phyloP scores from a whole-genome alignment of 2,329 filamentous ascomycete species.

The Colletotrichum theobromicola region DNA sequence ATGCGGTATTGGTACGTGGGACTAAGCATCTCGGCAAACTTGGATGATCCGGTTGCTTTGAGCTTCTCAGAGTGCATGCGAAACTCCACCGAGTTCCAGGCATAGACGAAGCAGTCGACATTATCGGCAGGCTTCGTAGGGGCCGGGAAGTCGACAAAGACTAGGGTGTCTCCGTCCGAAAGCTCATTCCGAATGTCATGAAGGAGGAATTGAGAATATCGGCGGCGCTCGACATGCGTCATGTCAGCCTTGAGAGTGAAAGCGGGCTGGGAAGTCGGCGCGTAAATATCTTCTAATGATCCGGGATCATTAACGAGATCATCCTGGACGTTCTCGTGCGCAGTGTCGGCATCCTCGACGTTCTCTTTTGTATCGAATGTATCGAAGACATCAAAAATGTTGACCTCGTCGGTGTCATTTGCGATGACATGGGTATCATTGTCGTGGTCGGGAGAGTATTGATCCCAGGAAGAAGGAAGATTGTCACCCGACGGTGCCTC shows the following conservation, averaged over 20 bases:
- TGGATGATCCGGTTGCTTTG: slow-evolving; percentile 48
- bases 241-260: neutral
- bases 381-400: neutral
- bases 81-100: slow-evolving; percentile 40
- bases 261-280: neutral
- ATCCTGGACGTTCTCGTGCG: neutral
- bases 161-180: slow-evolving; percentile 45
- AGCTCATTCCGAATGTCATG: slow-evolving; percentile 24
- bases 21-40: slow-evolving; percentile 51
- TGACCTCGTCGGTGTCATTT: neutral
- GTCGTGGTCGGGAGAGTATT: neutral
- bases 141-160: slow-evolving; percentile 46
- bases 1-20: slow-evolving; percentile 45
- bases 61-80: slow-evolving; percentile 53
- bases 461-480: neutral
- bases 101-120: slow-evolving; percentile 39
- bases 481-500: neutral
- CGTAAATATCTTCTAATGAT: neutral
- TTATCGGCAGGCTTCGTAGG: slow-evolving; percentile 20
- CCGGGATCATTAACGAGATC: neutral
- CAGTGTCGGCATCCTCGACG: neutral
- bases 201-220: slow-evolving; percentile 12
- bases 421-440: neutral
- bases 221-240: neutral
- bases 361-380: neutral